phyloP scores from a whole-genome alignment of 2,329 filamentous ascomycete species.

The Fusarium sp. region DNA sequence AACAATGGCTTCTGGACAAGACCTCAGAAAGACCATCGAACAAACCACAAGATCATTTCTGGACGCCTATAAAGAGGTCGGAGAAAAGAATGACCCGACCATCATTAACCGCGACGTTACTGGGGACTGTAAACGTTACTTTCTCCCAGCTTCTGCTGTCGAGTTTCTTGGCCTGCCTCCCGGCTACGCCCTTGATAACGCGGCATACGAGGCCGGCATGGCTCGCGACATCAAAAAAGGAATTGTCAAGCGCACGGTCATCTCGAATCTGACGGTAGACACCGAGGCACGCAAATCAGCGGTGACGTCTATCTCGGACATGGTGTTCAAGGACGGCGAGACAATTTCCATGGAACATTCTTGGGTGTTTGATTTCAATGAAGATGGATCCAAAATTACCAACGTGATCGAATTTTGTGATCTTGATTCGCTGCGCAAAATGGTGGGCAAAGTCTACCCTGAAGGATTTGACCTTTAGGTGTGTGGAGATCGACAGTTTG shows the following conservation, averaged over 20 bases:
- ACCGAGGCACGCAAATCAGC: slow-evolving; percentile 17
- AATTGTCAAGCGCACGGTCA: not conserved
- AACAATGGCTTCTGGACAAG: not conserved
- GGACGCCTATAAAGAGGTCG: slow-evolving; percentile 21
- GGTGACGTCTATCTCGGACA: slow-evolving; percentile 1
- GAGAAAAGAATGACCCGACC: slow-evolving; percentile 19
- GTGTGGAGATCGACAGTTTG: too few relatives aligned
- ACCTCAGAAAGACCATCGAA: slow-evolving; percentile 17
- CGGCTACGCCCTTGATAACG: slow-evolving; percentile 8
- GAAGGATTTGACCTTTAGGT: too few relatives aligned
- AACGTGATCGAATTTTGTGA: slow-evolving; percentile 38
- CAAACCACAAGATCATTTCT: slow-evolving; percentile 11
- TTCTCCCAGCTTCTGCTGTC: slow-evolving; percentile 19
- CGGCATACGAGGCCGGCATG: slow-evolving; percentile 20
- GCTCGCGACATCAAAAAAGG: slow-evolving; percentile 19
- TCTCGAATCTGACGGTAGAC: slow-evolving; percentile 23
- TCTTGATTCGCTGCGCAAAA: slow-evolving; percentile 10
- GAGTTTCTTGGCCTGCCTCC: not conserved
- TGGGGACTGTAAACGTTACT: slow-evolving; percentile 17
- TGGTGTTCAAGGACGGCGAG: slow-evolving; percentile 20
- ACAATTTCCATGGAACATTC: slow-evolving; percentile 18
- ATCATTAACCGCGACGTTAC: slow-evolving; percentile 35
- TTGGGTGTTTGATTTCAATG: slow-evolving; percentile 24
- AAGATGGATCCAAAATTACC: slow-evolving; percentile 27
- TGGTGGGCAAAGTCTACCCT: slow-evolving; percentile 8